These are phyloP conservation scores for Diphasiastrum complanatum DNA, from an alignment of 83 land plant genomes.

Conservation along the genomic window DNA sequence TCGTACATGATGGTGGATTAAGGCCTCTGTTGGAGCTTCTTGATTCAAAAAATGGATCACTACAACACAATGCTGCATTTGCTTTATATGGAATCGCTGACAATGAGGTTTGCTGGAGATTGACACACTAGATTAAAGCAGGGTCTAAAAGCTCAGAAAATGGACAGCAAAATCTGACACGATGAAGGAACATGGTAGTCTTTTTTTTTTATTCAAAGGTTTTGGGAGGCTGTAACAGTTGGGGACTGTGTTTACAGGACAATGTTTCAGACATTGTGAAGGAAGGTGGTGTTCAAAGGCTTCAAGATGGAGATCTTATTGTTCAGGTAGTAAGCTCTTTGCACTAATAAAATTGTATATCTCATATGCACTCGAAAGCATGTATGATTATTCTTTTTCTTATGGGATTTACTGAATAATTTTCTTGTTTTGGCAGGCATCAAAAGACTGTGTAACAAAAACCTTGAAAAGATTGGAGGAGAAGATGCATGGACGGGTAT, in stretches of 20 bases:
- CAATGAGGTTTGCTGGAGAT: slow-evolving; percentile 84
- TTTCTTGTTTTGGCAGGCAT: slow-evolving; percentile 52
- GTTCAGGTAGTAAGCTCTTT: slow-evolving; percentile 50
- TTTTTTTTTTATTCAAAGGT: background rate
- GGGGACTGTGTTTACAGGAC: slow-evolving; percentile 44
- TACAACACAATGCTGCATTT: slow-evolving; percentile 98
- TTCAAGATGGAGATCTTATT: slow-evolving; percentile 89
- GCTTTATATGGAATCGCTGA: slow-evolving; percentile 96
- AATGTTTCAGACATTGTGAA: slow-evolving; percentile 87
- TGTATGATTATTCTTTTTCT: slow-evolving; percentile 7
- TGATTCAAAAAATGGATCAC: slow-evolving; percentile 81
- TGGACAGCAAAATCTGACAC: no score
- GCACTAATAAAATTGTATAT: background rate
- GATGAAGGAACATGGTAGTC: no score
- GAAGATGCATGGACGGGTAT: slow-evolving; percentile 84
- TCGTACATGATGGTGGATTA: slow-evolving; percentile 85
- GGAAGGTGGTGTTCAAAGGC: slow-evolving; percentile 90
- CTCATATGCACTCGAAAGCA: background rate
- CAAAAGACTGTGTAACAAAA: slow-evolving; percentile 90
- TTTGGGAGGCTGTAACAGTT: background rate
- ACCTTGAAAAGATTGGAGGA: slow-evolving; percentile 93
- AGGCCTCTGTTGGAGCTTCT: slow-evolving; percentile 81
- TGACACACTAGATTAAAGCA: no score
- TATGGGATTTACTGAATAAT: background rate
- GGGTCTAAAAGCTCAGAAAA: no score